Evolutionary conservation across 2,329 filamentous ascomycete species (phyloP), one percentile per base, ranked within the genome.

Genomic region (Exophiala aquamarina): DNA sequence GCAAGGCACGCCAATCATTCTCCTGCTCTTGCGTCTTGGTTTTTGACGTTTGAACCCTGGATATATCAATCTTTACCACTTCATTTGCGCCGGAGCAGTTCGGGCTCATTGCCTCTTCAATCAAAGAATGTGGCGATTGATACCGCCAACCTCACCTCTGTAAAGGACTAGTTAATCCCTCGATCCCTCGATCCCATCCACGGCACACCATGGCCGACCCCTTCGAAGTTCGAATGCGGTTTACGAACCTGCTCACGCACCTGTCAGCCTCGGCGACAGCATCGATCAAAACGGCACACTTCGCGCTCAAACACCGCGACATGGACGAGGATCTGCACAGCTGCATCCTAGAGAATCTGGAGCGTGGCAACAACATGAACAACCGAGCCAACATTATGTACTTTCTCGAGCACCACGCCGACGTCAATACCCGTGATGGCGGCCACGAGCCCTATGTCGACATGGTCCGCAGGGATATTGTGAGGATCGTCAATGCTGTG

Each of bases 351-450:
- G 93, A 98, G 70, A 92, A 97, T 68, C 78, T 98, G 21, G 92
- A 97, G 68, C 74, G 81, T 14, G 49, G 53, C 14, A 95, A 89
- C 58, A 92, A 88, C 58, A 95, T 98, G 87, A 98, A 98, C 70
- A 95, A 86, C 41, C 81, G 92, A 51, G 94, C 93, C 49, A 98
- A 98, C 66, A 97, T 98, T 67, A 95, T 98, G 87, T 98, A 95
- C 70, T 98, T 98, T 69, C 86, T 98, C 63, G 92, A 97, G 63
- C 87, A 92, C 59, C 88, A 98, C 58, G 87, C 94, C 64, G 92
- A 97, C 64, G 78, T 89, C 70, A 87, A 89, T 17, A 78, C 82
- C 54, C 86, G 83, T 57, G 87, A 89, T 57, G 81, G 83, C 54
- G 54, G 55, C 4, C 84, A 93, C 59, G 71, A 79, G 43, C 84